Evolutionary conservation across 768 basidiomycete genomes (phyloP), one percentile per base, ranked within the genome.

Genomic region (Lactarius vividus): DNA sequence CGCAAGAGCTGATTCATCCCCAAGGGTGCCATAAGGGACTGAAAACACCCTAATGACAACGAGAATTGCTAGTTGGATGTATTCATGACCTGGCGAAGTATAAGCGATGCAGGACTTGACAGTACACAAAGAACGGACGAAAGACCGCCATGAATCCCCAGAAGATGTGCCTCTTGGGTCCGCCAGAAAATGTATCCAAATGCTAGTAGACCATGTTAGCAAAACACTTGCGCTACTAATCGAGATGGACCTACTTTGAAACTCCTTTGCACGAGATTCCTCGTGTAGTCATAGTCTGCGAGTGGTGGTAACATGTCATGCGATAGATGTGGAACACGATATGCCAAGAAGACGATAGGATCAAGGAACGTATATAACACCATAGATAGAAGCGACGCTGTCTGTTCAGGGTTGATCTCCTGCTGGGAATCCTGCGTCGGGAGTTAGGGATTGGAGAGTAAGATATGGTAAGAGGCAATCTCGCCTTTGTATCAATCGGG

Each of bases 291-390:
- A 59, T 80, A 79, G 67, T 87, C 86, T 1, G 84, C 80, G 26
- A 86, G 70, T 2, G 79, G 78, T 11, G 84, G 85, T 0, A 83
- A 70, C 60, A 77, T 70, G 0, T 81, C 79, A 44, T 75, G 74
- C 1, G 81, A 71, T 1, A 86, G 70, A 70, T 83, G 83, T 4
- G 78, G 66, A n/a, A 79, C 71, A n/a, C 76, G 73, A 65, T 79
- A 78, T 1, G 80, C 84, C 11, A 74, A 69, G 61, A 77, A 77
- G 26, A 88, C 75, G 37, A 83, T 73, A 4, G 79, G 77, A 67
- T 89, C 84, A 65, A 89, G 74, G 75, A 81, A 90, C n/a, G 76
- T 74, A 71, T 80, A 88, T 4, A 79, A 71, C 20, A 81, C 42
- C 64, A 79, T 74, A 1, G 75, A 75, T 15, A 76, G 35, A 37